Percentiles rank a stretch among this genome's conserved stretches.
Conservation (phyloP, 306 rosid species). For the Quercus wislizeni region DNA sequence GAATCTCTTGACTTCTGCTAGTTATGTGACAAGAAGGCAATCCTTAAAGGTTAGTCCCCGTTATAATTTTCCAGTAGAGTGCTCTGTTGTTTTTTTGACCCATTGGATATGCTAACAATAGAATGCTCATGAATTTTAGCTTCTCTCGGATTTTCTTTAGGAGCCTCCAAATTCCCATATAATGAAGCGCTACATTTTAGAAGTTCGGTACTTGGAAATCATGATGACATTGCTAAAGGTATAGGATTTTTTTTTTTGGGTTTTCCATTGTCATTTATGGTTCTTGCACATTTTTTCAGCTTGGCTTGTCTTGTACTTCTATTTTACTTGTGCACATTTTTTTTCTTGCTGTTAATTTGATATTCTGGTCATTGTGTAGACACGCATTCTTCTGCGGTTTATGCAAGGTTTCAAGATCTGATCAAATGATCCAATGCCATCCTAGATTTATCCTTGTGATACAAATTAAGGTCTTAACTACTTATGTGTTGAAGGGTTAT, state of each 20-base stretch:
- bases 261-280: not conserved
- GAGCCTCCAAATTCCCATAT: slow-evolving; percentile 80
- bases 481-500: not conserved
- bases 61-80: slow-evolving; percentile 15
- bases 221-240: slow-evolving; percentile 93
- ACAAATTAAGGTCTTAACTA: not conserved
- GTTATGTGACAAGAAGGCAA: slow-evolving; percentile 95
- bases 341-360: not conserved
- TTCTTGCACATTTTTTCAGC: not conserved
- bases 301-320: not conserved
- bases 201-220: slow-evolving; percentile 77
- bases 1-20: slow-evolving; percentile 77
- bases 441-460: not conserved
- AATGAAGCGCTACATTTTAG: slow-evolving; percentile 90
- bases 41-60: slow-evolving; percentile 83
- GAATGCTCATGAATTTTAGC: slow-evolving; percentile 51
- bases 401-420: not conserved
- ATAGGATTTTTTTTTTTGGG: slow-evolving; percentile 10
- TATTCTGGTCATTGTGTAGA: no score
- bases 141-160: slow-evolving; percentile 86
- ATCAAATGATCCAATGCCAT: not conserved
- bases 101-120: slow-evolving; percentile 18
- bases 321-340: not conserved
- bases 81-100: slow-evolving; percentile 9
- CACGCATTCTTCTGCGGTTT: not conserved